These are phyloP conservation scores for Cryptococcus sp. DNA, from an alignment of 1,284 basidiomycete species.

Conservation along the genomic window DNA sequence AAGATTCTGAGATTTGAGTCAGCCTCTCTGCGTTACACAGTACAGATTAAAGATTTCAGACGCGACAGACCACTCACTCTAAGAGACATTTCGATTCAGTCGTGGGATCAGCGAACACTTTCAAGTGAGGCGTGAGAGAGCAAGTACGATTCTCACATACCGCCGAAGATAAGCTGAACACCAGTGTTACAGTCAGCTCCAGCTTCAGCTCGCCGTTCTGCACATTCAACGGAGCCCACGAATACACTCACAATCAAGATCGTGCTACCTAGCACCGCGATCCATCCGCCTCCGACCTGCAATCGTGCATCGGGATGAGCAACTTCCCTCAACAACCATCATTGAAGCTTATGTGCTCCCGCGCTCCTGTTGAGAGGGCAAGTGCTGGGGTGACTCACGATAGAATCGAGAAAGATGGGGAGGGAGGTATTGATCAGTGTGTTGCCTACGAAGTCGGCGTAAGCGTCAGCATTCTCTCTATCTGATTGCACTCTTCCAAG, in stretches of 20 bases:
- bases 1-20: constrained; percentile 34
- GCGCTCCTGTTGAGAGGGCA: not conserved
- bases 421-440: constrained; percentile 58
- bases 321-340: not conserved
- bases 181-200: not conserved
- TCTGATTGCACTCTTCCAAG: not conserved
- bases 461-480: constrained; percentile 19
- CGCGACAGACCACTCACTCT: constrained; percentile 22
- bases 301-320: not conserved
- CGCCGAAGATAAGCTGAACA: constrained; percentile 32
- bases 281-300: constrained; percentile 50
- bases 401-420: constrained; percentile 55
- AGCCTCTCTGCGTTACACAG: not conserved
- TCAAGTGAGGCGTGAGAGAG: too few relatives aligned
- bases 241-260: constrained; percentile 21
- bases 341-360: constrained; percentile 1
- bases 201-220: not conserved
- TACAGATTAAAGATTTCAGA: not conserved
- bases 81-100: not conserved
- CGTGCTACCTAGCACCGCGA: constrained; percentile 44
- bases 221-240: too few relatives aligned
- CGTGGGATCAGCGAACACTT: not conserved
- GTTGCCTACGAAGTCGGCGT: constrained; percentile 40
- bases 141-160: constrained; percentile 10
- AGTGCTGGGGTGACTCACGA: constrained; percentile 27